Conservation (phyloP, 2,329 filamentous ascomycete genomes). For the Penicillium griseofulvum region DNA sequence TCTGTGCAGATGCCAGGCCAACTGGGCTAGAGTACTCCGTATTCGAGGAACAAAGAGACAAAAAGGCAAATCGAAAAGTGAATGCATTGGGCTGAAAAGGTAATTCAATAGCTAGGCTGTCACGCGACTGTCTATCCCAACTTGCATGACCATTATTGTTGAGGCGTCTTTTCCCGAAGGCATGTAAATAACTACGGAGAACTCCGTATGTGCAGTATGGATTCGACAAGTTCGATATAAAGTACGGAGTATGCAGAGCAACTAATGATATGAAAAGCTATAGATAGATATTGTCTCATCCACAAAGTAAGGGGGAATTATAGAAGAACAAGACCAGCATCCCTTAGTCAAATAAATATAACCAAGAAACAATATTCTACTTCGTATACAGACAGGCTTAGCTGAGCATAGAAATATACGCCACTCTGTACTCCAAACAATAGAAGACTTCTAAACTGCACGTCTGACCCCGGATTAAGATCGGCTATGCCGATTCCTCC, state of each 20-base stretch:
- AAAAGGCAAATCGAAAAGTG: not conserved
- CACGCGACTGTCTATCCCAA: not conserved
- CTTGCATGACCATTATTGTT: not conserved
- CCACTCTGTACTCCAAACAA: not conserved
- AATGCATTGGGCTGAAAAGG: not conserved
- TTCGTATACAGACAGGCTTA: not conserved
- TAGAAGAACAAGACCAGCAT: not conserved
- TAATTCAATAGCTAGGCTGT: not conserved
- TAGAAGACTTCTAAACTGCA: not conserved
- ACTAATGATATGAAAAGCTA: not conserved
- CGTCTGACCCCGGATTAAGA: not conserved
- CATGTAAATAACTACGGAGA: not conserved
- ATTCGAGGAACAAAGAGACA: not conserved
- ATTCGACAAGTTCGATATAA: not conserved
- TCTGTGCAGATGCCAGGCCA: no score
- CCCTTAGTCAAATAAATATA: not conserved
- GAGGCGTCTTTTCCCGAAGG: not conserved
- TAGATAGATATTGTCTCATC: not conserved
- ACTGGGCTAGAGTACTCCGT: not conserved
- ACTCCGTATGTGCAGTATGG: not conserved
- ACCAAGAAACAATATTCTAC: not conserved
- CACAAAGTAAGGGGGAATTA: not conserved
- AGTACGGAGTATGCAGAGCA: not conserved
- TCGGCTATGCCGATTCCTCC: not conserved
- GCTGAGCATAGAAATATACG: not conserved